Evolutionary conservation across 352 stramenopile species (phyloP).

Genomic region (Phytophthora rubi): DNA sequence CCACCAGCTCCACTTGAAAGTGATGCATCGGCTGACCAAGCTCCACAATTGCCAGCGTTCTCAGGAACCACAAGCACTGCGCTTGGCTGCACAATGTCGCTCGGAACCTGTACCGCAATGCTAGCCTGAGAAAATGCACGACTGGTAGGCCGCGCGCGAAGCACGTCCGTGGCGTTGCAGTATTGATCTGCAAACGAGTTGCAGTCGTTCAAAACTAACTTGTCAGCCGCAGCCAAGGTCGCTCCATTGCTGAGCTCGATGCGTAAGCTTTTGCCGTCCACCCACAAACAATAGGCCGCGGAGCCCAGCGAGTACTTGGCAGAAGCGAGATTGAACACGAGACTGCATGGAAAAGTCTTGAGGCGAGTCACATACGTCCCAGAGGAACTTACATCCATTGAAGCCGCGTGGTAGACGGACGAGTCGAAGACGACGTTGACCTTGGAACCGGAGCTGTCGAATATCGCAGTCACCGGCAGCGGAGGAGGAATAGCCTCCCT

Average conservation of each 20-base stretch:
- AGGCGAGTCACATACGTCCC: constrained; percentile 38
- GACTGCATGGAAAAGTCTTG: constrained; percentile 53
- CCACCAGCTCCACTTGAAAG: constrained; percentile 62
- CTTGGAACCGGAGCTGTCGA: constrained; percentile 61
- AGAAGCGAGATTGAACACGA: constrained; percentile 52
- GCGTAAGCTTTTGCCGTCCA: constrained; percentile 57
- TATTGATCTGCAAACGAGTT: constrained; percentile 48
- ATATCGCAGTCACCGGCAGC: constrained; percentile 48
- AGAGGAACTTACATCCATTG: constrained; percentile 55
- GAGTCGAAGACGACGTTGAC: constrained; percentile 72
- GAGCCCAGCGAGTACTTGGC: constrained; percentile 50
- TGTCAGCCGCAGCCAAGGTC: constrained; percentile 49
- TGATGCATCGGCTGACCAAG: constrained; percentile 54
- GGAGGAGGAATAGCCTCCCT: constrained; percentile 68
- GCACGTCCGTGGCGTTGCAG: constrained; percentile 52
- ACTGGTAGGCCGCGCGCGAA: constrained; percentile 58
- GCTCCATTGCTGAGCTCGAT: constrained; percentile 52
- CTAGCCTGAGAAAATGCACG: constrained; percentile 63
- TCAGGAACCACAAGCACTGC: constrained; percentile 59
- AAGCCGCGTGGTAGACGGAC: constrained; percentile 65
- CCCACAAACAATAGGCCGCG: constrained; percentile 53
- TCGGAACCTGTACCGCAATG: constrained; percentile 38
- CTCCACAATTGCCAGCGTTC: constrained; percentile 66
- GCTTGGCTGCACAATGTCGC: constrained; percentile 44
- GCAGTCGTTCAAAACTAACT: constrained; percentile 64